A percentile compares a stretch with the other conserved stretches of the same genome.
Conservation (phyloP, 2,329 filamentous ascomycete species). For the Aspergillus sp. region DNA sequence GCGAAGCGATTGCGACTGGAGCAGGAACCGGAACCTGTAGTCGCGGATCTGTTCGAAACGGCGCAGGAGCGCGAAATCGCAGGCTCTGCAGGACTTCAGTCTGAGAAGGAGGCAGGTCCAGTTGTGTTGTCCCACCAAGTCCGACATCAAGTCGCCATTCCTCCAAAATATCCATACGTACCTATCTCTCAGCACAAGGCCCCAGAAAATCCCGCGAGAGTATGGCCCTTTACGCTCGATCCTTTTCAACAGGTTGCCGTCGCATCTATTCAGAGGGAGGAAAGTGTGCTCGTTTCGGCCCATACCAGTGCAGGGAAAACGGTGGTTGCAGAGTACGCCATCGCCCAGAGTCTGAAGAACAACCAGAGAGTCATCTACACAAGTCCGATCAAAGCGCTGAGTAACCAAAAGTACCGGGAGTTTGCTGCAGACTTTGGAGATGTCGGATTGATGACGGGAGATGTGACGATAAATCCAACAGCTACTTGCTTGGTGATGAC, state of each 20-base stretch:
- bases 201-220: conserved; percentile 82
- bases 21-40: conserved; percentile 73
- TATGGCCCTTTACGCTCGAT: conserved; percentile 89
- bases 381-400: conserved; percentile 97
- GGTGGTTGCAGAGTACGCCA: conserved; percentile 96
- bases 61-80: conserved; percentile 91
- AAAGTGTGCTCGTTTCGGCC: conserved; percentile 95
- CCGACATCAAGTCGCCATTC: conserved; percentile 94
- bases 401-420: conserved; percentile 98
- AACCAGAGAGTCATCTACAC: conserved; percentile 99
- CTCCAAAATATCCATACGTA: conserved; percentile 90
- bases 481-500: conserved; percentile 99
- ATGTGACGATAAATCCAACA: conserved; percentile 98
- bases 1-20: conserved; percentile 56
- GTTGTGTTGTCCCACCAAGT: conserved; percentile 95
- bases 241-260: conserved; percentile 97
- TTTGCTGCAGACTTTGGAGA: conserved; percentile 96
- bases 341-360: conserved; percentile 94
- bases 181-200: conserved; percentile 94
- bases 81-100: conserved; percentile 71
- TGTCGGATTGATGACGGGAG: conserved; percentile 96
- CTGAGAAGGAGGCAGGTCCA: conserved; percentile 62
- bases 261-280: conserved; percentile 90
- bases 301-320: conserved; percentile 98
- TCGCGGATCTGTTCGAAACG: conserved; percentile 93